Percentiles rank a stretch among this genome's conserved stretches.
These are phyloP conservation scores for Fusarium humuli DNA, from an alignment of 2,329 filamentous ascomycete species.

Conservation along the genomic window DNA sequence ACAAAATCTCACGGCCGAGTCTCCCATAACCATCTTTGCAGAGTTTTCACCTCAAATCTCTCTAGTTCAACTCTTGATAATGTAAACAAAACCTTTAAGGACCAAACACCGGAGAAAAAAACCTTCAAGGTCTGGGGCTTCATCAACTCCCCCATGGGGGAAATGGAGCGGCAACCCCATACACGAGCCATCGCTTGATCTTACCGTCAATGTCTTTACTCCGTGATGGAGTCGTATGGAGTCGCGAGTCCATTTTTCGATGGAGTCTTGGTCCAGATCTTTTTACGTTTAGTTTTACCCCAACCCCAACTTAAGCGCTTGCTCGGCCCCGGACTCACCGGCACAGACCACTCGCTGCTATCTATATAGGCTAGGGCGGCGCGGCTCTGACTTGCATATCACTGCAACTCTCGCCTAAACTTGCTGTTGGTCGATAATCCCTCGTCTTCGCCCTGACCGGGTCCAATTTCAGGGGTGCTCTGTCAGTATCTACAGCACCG, in stretches of 20 bases:
- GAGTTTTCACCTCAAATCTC: not conserved
- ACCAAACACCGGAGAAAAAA: not conserved
- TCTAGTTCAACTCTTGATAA: not conserved
- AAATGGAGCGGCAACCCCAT: not conserved
- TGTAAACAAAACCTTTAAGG: not conserved
- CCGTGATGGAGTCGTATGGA: slow-evolving; percentile 8
- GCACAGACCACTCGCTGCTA: slow-evolving; percentile 19
- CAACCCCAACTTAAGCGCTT: not conserved
- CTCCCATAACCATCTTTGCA: not conserved
- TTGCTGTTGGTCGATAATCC: slow-evolving; percentile 8
- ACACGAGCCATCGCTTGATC: slow-evolving; percentile 22
- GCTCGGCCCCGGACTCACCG: slow-evolving; percentile 18
- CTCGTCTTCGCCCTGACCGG: not conserved
- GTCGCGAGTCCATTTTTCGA: not conserved
- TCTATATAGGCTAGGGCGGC: slow-evolving; percentile 1
- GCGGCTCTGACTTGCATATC: not conserved
- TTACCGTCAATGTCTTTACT: slow-evolving; percentile 8
- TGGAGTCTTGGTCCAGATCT: slow-evolving; percentile 1
- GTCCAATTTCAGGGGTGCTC: not conserved
- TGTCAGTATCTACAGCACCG: slow-evolving; percentile 1
- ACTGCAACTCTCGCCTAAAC: slow-evolving; percentile 23
- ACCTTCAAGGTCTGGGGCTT: not conserved
- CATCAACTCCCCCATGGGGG: not conserved
- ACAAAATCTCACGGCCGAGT: not conserved
- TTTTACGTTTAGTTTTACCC: slow-evolving; percentile 5